Evolutionary conservation across 2,329 filamentous ascomycete species (phyloP), one percentile per base, ranked within the genome.

Genomic region (Pseudogymnoascus sp.): DNA sequence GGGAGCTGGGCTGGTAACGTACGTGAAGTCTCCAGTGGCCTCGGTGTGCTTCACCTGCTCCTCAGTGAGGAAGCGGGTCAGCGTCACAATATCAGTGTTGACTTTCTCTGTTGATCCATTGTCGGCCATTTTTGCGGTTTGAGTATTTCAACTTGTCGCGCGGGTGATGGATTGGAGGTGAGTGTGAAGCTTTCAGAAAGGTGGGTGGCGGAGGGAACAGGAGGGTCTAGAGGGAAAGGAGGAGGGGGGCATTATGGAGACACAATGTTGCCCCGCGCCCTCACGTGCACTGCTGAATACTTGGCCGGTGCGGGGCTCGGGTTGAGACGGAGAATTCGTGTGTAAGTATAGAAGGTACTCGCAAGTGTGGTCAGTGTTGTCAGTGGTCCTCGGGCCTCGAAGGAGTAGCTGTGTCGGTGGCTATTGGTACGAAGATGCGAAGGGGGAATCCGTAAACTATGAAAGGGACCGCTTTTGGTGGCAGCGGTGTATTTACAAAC

Each of bases 21-120:
- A 96, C 91, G 94, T 99, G 79, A 99, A 99, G 79, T 99, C 94
- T 80, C 94, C 94, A 12, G 92, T 97, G 61, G 94, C 94, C 75
- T 97, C 92, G 74, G 89, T 88, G 79, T 95, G 87, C 78, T 97
- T 97, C 65, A 82, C 78, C 77, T 99, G 94, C 80, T 97, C 92
- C 80, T 99, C 94, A 31, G 92, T 97, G 71, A 99, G 84, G 82
- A 94, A 96, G 65, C 94, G 85, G 42, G 94, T 97, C 70, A 99
- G 86, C 62, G 94, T 97, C 74, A 97, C 83, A 73, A 99, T 97
- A 76, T 97, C 86, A 66, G 91, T 95, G 82, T 97, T 97, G 80
- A 99, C 87, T 75, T 89, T 88, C 79, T 96, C 91, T 69, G 81
- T 80, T 69, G 60, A 33, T 48, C 58, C 59, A 48, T 41, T 59